Base-by-base conservation (phyloP, 1,284 basidiomycete genomes). In the Quambalaria eucalypti region DNA sequence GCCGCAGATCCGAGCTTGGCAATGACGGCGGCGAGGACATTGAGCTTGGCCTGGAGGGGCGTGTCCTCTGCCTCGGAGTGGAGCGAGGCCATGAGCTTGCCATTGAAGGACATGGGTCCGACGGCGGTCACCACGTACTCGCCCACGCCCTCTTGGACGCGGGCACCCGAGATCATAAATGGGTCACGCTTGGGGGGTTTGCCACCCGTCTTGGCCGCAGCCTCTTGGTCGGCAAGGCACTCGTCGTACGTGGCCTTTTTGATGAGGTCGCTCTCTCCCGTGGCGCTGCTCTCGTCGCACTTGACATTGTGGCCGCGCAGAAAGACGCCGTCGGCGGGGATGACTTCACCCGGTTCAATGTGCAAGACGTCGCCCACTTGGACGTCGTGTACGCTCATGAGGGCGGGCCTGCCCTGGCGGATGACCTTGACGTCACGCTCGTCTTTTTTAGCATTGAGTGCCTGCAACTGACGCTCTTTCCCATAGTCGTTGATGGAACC, bases 251-350 rank as follows among this genome's bases (percentile, higher is more conserved):
- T 71, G 26, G 84, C 74, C 78, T 98, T 98, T 74, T 85, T 86
- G 75, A 97, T 92, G 21, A 92, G 87, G 76, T 98, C 92, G 6
- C 87, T 88, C 78, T 98, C 93, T 62, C 92, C 93, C 0, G 95
- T 97, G 38, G 90, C 90, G 21, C 88, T 89, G 29, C 89, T 91
- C 78, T 97, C 95, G 76, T 98, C 95, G 75, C 92, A 97, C 71
- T 85, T 87, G 69, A 97, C 87, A 61, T 90, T 91, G 78, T 97
- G 89, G 19, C 93, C 92, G 8, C 83, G 80, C 28, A 98, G 78
- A 78, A 95, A 95, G 69, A 98, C 81, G 60, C 93, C 93, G 73
- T 98, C 95, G 76, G 90, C 92, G 46, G 93, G 92, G 8, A 97
- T 75, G 57, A 97, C 86, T 77, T 98, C 95, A 66, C 93, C 95